These are phyloP conservation scores for Diaporthe destruens DNA, from an alignment of 2,329 filamentous ascomycete species.

Conservation along the genomic window DNA sequence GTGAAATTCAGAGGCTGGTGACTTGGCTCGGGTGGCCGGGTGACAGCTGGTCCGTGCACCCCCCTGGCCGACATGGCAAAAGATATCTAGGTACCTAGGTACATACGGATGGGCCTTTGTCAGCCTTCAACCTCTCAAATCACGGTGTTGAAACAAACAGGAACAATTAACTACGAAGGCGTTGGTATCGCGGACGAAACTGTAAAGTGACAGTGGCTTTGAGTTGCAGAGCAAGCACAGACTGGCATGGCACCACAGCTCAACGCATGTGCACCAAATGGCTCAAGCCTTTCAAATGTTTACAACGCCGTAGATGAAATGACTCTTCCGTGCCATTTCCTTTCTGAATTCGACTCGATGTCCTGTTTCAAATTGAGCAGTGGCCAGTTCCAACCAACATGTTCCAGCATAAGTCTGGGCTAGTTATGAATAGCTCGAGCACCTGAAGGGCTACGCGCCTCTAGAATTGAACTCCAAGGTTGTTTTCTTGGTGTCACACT, in stretches of 20 bases:
- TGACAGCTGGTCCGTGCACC: background rate
- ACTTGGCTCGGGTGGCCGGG: background rate
- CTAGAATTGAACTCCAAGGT: too few relatives aligned
- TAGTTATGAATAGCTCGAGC: too few relatives aligned
- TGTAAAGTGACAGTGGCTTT: background rate
- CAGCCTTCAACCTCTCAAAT: background rate
- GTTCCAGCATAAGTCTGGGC: background rate
- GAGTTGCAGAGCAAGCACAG: background rate
- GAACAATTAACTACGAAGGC: too few relatives aligned
- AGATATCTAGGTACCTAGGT: too few relatives aligned
- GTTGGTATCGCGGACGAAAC: background rate
- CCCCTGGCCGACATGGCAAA: background rate
- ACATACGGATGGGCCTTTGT: background rate
- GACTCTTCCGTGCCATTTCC: background rate
- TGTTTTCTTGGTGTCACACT: too few relatives aligned
- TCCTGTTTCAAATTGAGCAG: background rate
- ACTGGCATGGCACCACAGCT: background rate
- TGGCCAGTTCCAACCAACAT: background rate
- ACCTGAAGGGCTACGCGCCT: too few relatives aligned
- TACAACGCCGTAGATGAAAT: background rate
- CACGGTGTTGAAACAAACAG: background rate
- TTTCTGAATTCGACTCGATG: background rate
- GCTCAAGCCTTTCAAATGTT: too few relatives aligned
- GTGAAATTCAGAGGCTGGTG: slow-evolving; percentile 20
- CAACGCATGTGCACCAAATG: background rate